Evolutionary conservation across 805 yeast species (phyloP).

Genomic region (Sugiyamaella qingdaonensis): DNA sequence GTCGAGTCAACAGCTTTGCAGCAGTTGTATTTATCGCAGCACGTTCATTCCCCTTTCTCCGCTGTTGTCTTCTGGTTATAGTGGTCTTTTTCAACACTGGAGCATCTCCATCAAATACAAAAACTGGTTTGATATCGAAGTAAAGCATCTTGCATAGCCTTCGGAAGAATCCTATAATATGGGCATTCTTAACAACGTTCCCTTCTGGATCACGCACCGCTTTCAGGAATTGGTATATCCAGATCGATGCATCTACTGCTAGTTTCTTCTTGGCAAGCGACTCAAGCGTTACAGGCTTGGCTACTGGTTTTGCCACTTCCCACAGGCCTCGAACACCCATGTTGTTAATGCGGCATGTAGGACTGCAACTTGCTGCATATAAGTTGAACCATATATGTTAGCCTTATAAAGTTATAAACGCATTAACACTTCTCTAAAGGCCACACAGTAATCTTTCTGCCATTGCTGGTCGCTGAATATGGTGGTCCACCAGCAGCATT

Average conservation of each 20-base stretch:
- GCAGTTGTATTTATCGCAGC: conserved; percentile 66
- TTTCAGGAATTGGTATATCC: conserved; percentile 95
- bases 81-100: conserved; percentile 79
- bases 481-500: conserved; percentile 30
- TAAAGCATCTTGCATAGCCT: conserved; percentile 85
- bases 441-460: background rate
- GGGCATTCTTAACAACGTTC: conserved; percentile 69
- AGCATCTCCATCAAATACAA: conserved; percentile 95
- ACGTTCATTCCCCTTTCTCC: conserved; percentile 70
- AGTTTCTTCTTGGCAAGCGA: conserved; percentile 69
- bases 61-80: conserved; percentile 63
- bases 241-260: conserved; percentile 97
- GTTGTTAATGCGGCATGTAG: background rate
- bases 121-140: conserved; percentile 83
- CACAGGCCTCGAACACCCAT: conserved; percentile 98
- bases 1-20: conserved; percentile 70
- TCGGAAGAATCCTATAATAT: conserved; percentile 91
- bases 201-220: conserved; percentile 90
- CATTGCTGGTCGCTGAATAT: conserved; percentile 7
- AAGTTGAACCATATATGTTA: too few species aligned
- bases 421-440: too few species aligned
- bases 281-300: conserved; percentile 86
- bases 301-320: conserved; percentile 86
- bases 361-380: background rate
- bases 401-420: too few species aligned